These are phyloP conservation scores for Eimeria zaria DNA, from an alignment of 169 alveolate genomes.

Conservation along the genomic window DNA sequence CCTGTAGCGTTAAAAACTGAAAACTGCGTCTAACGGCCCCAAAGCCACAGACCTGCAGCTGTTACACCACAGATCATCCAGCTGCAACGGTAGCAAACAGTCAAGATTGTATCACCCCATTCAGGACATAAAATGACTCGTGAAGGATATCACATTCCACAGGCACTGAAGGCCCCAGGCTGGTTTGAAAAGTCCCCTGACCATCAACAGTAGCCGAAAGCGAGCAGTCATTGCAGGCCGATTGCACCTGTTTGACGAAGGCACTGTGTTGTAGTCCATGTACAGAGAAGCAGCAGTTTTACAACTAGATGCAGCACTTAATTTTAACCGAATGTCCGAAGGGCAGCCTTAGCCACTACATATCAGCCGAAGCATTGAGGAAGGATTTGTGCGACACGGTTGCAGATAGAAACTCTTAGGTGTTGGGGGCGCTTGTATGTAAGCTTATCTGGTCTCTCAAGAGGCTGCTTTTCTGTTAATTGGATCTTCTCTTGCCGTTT, in stretches of 20 bases:
- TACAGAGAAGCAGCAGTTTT: neutral
- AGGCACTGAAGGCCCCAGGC: neutral
- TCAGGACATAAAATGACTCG: neutral
- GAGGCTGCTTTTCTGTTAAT: neutral
- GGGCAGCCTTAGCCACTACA: neutral
- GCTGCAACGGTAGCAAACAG: neutral
- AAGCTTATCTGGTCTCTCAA: neutral
- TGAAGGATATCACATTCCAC: neutral
- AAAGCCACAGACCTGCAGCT: neutral
- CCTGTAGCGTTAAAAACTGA: neutral
- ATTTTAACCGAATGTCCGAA: neutral
- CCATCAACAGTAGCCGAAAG: neutral
- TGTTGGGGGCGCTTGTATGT: neutral
- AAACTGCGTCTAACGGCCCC: neutral
- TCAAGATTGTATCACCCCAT: neutral
- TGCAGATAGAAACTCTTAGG: neutral
- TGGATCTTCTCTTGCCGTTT: neutral
- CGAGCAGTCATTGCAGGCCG: slow-evolving; percentile 17
- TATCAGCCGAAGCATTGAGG: neutral
- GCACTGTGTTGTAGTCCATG: neutral
- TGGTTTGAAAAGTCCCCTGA: neutral
- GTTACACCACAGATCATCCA: neutral
- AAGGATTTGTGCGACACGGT: neutral
- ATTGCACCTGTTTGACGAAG: slow-evolving; percentile 10
- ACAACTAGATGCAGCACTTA: neutral